Evolutionary conservation across 257 asterid species (phyloP).

Genomic region (Capsicum chinense): DNA sequence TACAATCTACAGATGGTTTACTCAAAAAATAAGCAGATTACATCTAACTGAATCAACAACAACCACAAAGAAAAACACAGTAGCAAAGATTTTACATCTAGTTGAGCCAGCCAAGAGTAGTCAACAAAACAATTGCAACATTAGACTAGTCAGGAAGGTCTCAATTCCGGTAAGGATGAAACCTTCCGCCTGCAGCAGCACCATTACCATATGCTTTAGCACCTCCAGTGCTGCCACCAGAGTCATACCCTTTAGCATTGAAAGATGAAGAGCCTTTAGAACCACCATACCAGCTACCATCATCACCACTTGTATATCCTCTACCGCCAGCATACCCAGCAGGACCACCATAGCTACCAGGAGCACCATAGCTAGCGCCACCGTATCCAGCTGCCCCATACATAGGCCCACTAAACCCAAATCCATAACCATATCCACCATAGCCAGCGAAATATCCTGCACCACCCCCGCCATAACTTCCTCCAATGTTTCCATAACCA

Average conservation of each 20-base stretch:
- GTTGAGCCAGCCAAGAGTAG: slow-evolving; percentile 2
- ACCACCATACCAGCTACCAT: slow-evolving; percentile 65
- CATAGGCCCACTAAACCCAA: slow-evolving; percentile 91
- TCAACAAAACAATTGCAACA: slow-evolving; percentile 11
- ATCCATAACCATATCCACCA: slow-evolving; percentile 94
- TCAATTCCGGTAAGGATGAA: slow-evolving; percentile 88
- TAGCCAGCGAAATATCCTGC: slow-evolving; percentile 78
- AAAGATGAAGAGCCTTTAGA: slow-evolving; percentile 51
- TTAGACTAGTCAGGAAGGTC: not conserved
- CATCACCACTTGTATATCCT: slow-evolving; percentile 57
- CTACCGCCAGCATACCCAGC: slow-evolving; percentile 64
- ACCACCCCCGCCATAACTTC: slow-evolving; percentile 66
- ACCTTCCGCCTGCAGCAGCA: slow-evolving; percentile 59
- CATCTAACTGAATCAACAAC: not conserved
- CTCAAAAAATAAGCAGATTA: not conserved
- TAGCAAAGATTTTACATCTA: slow-evolving; percentile 20
- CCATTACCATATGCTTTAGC: slow-evolving; percentile 62
- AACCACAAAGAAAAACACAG: not conserved
- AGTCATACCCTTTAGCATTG: slow-evolving; percentile 34
- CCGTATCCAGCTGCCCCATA: slow-evolving; percentile 82
- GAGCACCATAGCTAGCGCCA: slow-evolving; percentile 60
- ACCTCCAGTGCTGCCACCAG: slow-evolving; percentile 42
- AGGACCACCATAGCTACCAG: slow-evolving; percentile 68
- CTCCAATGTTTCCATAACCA: slow-evolving; percentile 70
- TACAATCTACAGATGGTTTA: slow-evolving; percentile 5